Percentiles rank a stretch among this genome's conserved stretches.
phyloP scores from a whole-genome alignment of 192 early-diverging fungal genomes.

The Backusella australiensis region DNA sequence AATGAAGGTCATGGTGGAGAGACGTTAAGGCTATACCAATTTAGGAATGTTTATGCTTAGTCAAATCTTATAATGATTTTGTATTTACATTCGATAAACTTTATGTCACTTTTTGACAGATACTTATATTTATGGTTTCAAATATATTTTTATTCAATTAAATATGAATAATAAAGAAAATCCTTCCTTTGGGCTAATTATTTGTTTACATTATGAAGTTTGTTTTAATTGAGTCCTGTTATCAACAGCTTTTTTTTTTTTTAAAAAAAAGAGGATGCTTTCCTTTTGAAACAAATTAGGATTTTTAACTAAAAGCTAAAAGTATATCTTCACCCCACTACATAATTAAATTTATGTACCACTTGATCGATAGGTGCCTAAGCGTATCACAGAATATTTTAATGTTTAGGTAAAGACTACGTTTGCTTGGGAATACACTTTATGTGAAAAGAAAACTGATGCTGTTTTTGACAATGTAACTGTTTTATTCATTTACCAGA shows the following conservation, averaged over 20 bases:
- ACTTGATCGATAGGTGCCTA: too few species aligned
- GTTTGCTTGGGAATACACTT: too few species aligned
- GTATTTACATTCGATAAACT: neutral
- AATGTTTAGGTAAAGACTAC: too few species aligned
- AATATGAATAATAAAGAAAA: neutral
- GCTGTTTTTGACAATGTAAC: too few species aligned
- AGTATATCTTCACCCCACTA: too few species aligned
- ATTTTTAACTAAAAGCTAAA: too few species aligned
- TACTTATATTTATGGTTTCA: neutral
- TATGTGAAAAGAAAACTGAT: too few species aligned
- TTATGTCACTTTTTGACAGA: neutral
- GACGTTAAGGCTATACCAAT: slow-evolving; percentile 1
- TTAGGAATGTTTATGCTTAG: neutral
- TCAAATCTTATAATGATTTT: neutral
- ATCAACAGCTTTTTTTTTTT: neutral
- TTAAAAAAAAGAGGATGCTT: neutral
- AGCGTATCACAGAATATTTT: too few species aligned
- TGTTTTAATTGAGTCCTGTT: neutral
- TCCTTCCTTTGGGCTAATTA: neutral
- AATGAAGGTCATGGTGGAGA: slow-evolving; percentile 30
- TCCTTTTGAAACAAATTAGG: neutral
- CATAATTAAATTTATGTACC: too few species aligned
- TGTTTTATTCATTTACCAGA: too few species aligned
- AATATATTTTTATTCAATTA: neutral
- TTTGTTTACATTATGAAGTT: neutral